These are phyloP conservation scores for Apiosordaria backusii DNA, from an alignment of 495 filamentous ascomycete genomes.

Conservation along the genomic window DNA sequence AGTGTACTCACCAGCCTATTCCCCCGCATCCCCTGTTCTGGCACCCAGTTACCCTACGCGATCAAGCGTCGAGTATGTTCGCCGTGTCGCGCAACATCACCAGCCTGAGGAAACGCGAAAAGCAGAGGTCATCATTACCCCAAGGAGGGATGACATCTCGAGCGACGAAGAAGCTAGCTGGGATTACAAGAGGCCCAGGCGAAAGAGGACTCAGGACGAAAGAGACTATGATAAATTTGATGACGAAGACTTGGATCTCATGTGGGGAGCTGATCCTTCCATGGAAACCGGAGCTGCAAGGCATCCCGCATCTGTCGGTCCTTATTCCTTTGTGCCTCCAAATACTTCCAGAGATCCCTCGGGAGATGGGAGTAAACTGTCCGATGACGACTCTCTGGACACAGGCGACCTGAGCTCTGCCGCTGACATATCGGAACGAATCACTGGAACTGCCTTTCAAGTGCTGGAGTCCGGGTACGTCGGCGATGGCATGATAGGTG, in stretches of 20 bases:
- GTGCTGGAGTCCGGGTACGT: slow-evolving; percentile 7
- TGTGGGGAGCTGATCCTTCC: neutral
- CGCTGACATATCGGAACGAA: neutral
- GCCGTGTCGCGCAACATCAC: neutral
- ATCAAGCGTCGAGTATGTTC: neutral
- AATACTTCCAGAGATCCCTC: neutral
- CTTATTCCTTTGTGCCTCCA: neutral
- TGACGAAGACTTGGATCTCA: neutral
- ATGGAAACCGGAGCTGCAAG: neutral
- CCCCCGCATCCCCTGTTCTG: neutral
- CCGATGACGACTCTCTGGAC: neutral
- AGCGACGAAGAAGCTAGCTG: neutral
- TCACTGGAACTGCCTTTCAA: neutral
- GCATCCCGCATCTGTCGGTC: neutral
- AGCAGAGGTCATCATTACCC: neutral
- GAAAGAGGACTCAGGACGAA: neutral
- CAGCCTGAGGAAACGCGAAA: neutral
- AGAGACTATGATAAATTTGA: neutral
- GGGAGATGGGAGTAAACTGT: neutral
- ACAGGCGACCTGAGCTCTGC: neutral
- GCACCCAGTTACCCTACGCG: neutral
- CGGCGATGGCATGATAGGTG: slow-evolving; percentile 7
- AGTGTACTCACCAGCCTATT: neutral
- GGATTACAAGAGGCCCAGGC: neutral
- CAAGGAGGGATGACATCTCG: neutral